These are phyloP conservation scores for Aspergillus baeticus DNA, from an alignment of 495 filamentous ascomycete genomes.

Conservation along the genomic window DNA sequence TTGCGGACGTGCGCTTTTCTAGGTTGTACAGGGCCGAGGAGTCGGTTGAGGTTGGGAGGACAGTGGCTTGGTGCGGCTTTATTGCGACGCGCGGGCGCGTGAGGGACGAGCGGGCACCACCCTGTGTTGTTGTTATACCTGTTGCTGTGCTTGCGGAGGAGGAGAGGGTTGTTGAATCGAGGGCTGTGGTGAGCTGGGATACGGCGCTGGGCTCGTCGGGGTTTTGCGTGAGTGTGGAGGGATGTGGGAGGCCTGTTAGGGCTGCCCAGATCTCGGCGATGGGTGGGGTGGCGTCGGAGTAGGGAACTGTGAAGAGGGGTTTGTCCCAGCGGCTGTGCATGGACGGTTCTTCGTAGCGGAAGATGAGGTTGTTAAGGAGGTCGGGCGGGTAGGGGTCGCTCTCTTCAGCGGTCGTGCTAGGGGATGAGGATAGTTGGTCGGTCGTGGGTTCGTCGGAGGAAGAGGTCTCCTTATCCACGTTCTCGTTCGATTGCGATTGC, in stretches of 20 bases:
- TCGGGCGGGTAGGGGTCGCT: constrained; percentile 61
- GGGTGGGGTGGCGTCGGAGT: constrained; percentile 68
- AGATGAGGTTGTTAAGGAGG: constrained; percentile 89
- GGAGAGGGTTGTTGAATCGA: constrained; percentile 26
- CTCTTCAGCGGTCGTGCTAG: constrained; percentile 20
- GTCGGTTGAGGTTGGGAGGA: constrained; percentile 63
- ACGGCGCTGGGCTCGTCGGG: constrained; percentile 22
- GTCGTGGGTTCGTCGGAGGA: constrained; percentile 9
- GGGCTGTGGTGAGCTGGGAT: constrained; percentile 26
- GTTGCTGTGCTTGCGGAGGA: constrained; percentile 31
- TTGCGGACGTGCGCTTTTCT: constrained; percentile 79
- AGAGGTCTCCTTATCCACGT: background rate
- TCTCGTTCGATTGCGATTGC: background rate
- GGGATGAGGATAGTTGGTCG: background rate
- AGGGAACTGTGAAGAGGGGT: constrained; percentile 86
- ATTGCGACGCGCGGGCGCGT: constrained; percentile 35
- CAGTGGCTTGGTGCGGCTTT: constrained; percentile 77
- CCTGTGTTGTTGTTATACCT: constrained; percentile 19
- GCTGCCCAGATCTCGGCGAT: constrained; percentile 78
- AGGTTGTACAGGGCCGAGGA: constrained; percentile 82
- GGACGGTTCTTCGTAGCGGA: constrained; percentile 95
- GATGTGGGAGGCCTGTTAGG: constrained; percentile 47
- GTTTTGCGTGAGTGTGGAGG: constrained; percentile 20
- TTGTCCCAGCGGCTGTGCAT: constrained; percentile 94
- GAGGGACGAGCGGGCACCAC: constrained; percentile 14